These are phyloP conservation scores for Pholiota adiposa DNA, from an alignment of 1,284 basidiomycete species.

Conservation along the genomic window DNA sequence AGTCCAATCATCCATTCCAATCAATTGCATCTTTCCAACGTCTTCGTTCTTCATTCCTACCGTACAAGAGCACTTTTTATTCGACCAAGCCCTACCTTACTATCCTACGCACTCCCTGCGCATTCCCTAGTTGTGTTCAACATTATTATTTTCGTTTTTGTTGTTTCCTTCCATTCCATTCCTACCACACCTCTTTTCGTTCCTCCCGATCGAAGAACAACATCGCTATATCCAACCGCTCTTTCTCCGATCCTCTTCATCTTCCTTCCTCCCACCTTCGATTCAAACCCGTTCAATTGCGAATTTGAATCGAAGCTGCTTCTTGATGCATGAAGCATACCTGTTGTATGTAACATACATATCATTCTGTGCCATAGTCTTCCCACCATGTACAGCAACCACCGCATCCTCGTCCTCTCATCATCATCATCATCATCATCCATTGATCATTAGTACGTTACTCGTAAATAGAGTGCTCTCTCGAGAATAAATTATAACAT, in stretches of 20 bases:
- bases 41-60: background rate
- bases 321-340: background rate
- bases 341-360: background rate
- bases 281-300: background rate
- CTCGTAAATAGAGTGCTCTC: too few relatives aligned
- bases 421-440: too few relatives aligned
- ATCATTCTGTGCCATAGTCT: background rate
- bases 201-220: background rate
- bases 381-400: background rate
- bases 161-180: background rate
- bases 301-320: background rate
- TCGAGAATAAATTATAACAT: too few relatives aligned
- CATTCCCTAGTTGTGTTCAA: background rate
- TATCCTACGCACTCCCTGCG: background rate
- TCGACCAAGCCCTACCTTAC: background rate
- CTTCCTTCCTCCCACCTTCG: background rate
- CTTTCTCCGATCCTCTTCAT: background rate
- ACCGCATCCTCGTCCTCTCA: too few relatives aligned
- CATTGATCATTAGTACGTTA: too few relatives aligned
- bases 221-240: constrained; percentile 1
- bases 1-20: background rate
- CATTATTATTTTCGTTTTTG: background rate
- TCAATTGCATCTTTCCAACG: background rate
- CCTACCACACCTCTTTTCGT: too few relatives aligned
- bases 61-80: background rate